Evolutionary conservation across 2,329 filamentous ascomycete genomes (phyloP).

Genomic region (Fusarium falciforme): DNA sequence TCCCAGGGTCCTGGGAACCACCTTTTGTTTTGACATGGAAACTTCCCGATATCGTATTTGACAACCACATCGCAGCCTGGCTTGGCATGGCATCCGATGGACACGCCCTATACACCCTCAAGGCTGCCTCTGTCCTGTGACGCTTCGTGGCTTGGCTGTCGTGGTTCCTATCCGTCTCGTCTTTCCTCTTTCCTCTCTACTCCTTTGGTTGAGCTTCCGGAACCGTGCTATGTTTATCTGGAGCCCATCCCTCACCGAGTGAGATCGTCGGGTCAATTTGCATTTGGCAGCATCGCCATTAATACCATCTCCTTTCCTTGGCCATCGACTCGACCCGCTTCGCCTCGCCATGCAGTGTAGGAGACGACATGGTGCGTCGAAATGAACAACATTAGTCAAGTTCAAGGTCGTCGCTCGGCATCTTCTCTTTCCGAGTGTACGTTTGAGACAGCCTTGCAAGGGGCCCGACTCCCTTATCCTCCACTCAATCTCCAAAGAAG

Average conservation of each 20-base stretch:
- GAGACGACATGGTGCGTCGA: background rate
- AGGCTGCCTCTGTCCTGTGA: background rate
- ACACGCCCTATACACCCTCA: background rate
- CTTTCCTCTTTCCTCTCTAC: conserved; percentile 2
- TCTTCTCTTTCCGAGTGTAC: background rate
- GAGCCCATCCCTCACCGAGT: background rate
- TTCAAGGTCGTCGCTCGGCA: background rate
- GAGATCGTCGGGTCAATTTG: conserved; percentile 7
- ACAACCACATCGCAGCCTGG: background rate
- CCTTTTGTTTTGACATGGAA: background rate
- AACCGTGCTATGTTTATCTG: background rate
- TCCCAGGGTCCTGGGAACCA: conserved; percentile 14
- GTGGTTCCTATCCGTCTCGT: conserved; percentile 6
- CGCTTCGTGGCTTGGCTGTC: conserved; percentile 4
- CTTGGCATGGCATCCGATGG: background rate
- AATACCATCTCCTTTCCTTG: background rate
- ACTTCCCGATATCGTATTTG: conserved; percentile 3
- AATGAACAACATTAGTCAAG: background rate
- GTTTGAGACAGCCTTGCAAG: background rate
- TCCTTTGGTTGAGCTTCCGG: background rate
- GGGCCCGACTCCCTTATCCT: background rate
- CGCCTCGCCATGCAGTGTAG: background rate
- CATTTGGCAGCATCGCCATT: conserved; percentile 1
- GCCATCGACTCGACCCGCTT: background rate
- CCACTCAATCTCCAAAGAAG: background rate